Conservation (phyloP, 768 basidiomycete genomes). For the Lactarius vividus region DNA sequence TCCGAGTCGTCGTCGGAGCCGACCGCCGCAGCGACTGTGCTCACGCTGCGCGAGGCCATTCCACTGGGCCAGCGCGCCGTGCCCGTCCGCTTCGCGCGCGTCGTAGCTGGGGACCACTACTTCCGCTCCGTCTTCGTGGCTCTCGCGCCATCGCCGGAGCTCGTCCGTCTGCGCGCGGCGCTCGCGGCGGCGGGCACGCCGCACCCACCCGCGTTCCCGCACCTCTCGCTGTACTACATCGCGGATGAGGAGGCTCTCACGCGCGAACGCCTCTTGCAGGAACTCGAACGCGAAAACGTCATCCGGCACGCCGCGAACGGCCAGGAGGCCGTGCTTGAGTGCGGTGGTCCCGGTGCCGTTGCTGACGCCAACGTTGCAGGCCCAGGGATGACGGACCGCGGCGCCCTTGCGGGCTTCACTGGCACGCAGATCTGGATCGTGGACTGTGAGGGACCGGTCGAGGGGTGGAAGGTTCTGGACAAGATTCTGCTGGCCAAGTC, state of each 20-base stretch:
- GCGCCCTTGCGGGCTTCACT: conserved; percentile 37
- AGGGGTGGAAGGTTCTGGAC: conserved; percentile 52
- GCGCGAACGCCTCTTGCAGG: conserved; percentile 47
- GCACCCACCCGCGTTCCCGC: conserved; percentile 59
- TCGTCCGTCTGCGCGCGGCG: conserved; percentile 48
- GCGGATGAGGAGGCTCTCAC: conserved; percentile 60
- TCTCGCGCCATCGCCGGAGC: conserved; percentile 43
- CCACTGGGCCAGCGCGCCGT: conserved; percentile 38
- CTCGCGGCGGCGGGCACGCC: conserved; percentile 42
- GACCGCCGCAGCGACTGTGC: conserved; percentile 6
- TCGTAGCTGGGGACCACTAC: conserved; percentile 60
- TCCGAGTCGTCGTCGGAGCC: background rate
- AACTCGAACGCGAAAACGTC: conserved; percentile 39
- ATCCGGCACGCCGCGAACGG: conserved; percentile 31
- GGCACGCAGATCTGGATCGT: conserved; percentile 57
- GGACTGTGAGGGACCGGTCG: conserved; percentile 58
- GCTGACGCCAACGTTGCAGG: conserved; percentile 4
- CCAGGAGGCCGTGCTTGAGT: conserved; percentile 35
- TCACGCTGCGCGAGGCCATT: conserved; percentile 42
- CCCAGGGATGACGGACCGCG: conserved; percentile 18
- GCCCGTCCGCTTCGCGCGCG: conserved; percentile 47
- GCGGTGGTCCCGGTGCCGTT: conserved; percentile 31
- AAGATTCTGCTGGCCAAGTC: conserved; percentile 32
- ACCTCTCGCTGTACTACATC: conserved; percentile 74
- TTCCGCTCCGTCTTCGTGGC: conserved; percentile 68